Evolutionary conservation across 257 asterid species (phyloP).

Genomic region (Leonotis leonurus): DNA sequence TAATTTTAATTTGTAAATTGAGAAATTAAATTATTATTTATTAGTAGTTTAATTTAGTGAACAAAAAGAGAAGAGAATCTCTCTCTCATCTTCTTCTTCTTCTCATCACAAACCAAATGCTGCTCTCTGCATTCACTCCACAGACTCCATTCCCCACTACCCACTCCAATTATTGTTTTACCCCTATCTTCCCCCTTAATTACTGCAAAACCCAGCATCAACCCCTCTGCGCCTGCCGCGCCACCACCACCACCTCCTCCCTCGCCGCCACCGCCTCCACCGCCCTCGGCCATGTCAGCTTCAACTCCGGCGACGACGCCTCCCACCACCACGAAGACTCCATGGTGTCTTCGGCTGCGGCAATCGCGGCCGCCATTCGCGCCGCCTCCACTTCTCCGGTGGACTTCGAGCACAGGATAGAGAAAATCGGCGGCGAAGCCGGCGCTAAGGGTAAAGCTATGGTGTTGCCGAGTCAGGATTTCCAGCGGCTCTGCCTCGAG

Average conservation of each 20-base stretch:
- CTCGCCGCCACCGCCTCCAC: constrained; percentile 38
- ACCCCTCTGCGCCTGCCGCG: constrained; percentile 37
- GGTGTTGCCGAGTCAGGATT: constrained; percentile 84
- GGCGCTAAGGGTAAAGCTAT: constrained; percentile 35
- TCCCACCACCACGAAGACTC: constrained; percentile 19
- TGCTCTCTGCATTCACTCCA: constrained; percentile 57
- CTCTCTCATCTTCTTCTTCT: background rate
- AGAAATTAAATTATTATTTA: too few species aligned
- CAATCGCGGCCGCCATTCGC: constrained; percentile 62
- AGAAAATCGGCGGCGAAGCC: constrained; percentile 27
- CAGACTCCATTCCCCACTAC: constrained; percentile 33
- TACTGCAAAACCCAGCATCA: constrained; percentile 23
- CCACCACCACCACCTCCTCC: constrained; percentile 33
- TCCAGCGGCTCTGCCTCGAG: constrained; percentile 73
- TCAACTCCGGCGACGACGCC: constrained; percentile 30
- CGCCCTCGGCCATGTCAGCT: constrained; percentile 47
- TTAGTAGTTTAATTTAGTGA: too few species aligned
- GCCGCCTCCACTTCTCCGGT: constrained; percentile 86
- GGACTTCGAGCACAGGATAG: constrained; percentile 68
- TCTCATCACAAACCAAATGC: constrained; percentile 32
- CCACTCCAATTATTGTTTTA: constrained; percentile 22
- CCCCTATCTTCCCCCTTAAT: constrained; percentile 22
- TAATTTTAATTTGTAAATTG: too few species aligned
- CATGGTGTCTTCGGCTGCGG: constrained; percentile 72
- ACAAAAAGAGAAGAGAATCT: background rate